Evolutionary conservation across 257 asterid genomes (phyloP), one percentile per base, ranked within the genome.

Genomic region (Gentiana straminea): DNA sequence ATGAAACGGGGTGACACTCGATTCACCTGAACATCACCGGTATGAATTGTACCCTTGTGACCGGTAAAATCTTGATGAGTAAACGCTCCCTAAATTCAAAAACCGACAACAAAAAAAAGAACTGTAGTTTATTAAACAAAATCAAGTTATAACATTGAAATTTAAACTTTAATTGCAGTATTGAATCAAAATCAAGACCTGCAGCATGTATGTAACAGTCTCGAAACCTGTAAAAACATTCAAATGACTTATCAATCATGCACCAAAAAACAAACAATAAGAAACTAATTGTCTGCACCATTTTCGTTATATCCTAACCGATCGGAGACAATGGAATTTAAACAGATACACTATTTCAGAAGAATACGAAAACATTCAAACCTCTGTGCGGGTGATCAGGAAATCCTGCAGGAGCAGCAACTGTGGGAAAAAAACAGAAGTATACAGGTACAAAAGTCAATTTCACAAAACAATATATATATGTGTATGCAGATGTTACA

Each of bases 301-400:
- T 5, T 5, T 3, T 41, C 46, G 46, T 24, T 24, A 24, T 24
- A 24, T 4, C 8, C 11, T 41, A 41, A 41, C 7, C 9, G 9
- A 41, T 41, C 9, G 9, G 46, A 10, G 11, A 41, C 24, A 24
- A 24, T 24, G 5, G 9, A 41, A 41, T 4, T 10, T 10, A 41
- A 41, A 4, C 46, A 41, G 24, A 24, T 24, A 24, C 24, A 24
- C 1, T 24, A 24, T 24, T 24, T 0, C 37, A 53, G 51, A 46
- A 46, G 5, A 53, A 46, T 36, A 54, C 45, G 7, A 43, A 52
- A 54, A 35, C 58, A 34, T 3, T 55, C n/a, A n/a, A 72, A 86
- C 98, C 98, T 76, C 95, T 75, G 80, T 91, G 98, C 24, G 98
- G 98, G 75, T 91, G 98, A 46, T 91, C 96, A 8, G 98, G 96